These are phyloP conservation scores for Coniochaeta prunicola DNA, from an alignment of 2,329 filamentous ascomycete genomes.

Conservation along the genomic window DNA sequence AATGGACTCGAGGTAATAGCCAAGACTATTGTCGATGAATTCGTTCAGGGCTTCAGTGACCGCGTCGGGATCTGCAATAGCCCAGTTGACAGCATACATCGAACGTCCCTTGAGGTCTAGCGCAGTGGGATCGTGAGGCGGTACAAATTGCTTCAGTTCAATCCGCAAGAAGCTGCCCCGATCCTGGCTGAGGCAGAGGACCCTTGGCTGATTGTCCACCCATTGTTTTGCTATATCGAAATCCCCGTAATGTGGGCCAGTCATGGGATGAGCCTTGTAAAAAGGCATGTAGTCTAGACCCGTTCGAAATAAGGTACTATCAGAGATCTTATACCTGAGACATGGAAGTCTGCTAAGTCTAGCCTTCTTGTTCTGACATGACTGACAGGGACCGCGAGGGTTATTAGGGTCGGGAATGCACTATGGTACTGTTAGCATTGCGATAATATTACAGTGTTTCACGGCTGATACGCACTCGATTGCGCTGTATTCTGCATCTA, in stretches of 20 bases:
- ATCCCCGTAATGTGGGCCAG: not conserved
- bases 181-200: slow-evolving; percentile 14
- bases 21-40: slow-evolving; percentile 13
- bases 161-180: slow-evolving; percentile 12
- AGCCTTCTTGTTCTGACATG: slow-evolving; percentile 14
- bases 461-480: slow-evolving; percentile 10
- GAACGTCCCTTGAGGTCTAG: slow-evolving; percentile 15
- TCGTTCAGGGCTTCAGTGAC: slow-evolving; percentile 12
- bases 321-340: slow-evolving; percentile 19
- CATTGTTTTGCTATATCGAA: slow-evolving; percentile 13
- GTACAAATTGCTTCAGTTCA: slow-evolving; percentile 15
- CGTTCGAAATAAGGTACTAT: slow-evolving; percentile 17
- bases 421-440: slow-evolving; percentile 4
- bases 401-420: slow-evolving; percentile 17
- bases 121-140: slow-evolving; percentile 9
- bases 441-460: not conserved
- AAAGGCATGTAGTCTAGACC: slow-evolving; percentile 16
- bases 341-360: slow-evolving; percentile 17
- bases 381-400: slow-evolving; percentile 15
- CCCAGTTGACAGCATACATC: slow-evolving; percentile 19
- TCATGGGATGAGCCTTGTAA: slow-evolving; percentile 15
- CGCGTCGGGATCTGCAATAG: slow-evolving; percentile 15
- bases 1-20: slow-evolving; percentile 13
- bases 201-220: slow-evolving; percentile 8
- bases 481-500: slow-evolving; percentile 16